A percentile compares a stretch with the other conserved stretches of the same genome.
Conservation (phyloP, 768 basidiomycete genomes). For the Amanita jacksonii region DNA sequence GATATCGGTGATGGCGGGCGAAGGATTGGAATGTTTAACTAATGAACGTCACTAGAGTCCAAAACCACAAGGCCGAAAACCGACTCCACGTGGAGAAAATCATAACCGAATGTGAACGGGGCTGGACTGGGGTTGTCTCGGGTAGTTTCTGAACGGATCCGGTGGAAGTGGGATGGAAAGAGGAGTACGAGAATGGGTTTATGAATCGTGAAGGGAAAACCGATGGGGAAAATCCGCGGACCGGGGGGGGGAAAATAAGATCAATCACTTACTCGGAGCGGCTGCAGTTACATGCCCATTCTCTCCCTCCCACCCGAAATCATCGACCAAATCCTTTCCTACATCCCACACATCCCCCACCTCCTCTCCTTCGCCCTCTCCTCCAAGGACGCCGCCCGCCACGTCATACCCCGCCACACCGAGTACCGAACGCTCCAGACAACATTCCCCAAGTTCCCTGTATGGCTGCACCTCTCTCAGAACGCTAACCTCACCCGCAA, state of each 20-base stretch:
- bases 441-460: slow-evolving; percentile 26
- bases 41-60: slow-evolving; percentile 15
- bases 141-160: too few species aligned
- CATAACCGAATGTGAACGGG: slow-evolving; percentile 30
- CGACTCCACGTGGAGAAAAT: too few species aligned
- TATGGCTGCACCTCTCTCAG: slow-evolving; percentile 44
- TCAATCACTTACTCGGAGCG: too few species aligned
- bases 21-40: too few species aligned
- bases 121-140: too few species aligned
- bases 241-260: too few species aligned
- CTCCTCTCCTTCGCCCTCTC: slow-evolving; percentile 36
- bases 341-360: slow-evolving; percentile 30
- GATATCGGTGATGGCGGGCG: slow-evolving; percentile 12
- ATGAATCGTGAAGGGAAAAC: too few species aligned
- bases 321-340: slow-evolving; percentile 36
- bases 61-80: too few species aligned
- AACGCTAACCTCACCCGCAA: slow-evolving; percentile 39
- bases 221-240: too few species aligned
- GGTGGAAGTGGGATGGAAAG: too few species aligned
- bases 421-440: slow-evolving; percentile 40
- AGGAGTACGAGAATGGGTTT: too few species aligned
- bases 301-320: slow-evolving; percentile 36
- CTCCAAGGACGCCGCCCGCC: slow-evolving; percentile 25
- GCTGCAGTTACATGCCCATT: slow-evolving; percentile 16
- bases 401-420: slow-evolving; percentile 38